These are phyloP conservation scores for Dictyostelium capitatum DNA, from an alignment of 78 protist species.

Conservation along the genomic window DNA sequence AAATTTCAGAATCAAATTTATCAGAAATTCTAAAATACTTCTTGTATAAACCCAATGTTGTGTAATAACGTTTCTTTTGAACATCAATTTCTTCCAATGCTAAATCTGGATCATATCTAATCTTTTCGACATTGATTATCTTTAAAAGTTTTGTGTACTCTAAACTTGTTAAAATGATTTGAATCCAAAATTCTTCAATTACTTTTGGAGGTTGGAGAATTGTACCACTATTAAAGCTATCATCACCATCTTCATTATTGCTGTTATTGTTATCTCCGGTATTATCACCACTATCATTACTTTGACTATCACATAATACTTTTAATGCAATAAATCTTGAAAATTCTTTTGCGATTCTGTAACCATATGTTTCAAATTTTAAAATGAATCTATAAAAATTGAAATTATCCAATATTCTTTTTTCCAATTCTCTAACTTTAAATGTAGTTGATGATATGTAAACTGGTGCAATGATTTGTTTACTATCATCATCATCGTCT, in stretches of 20 bases:
- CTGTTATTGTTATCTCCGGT: no score
- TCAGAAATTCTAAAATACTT: not conserved
- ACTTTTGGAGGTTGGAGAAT: constrained; percentile 5
- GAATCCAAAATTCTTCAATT: constrained; percentile 3
- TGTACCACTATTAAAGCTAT: not conserved
- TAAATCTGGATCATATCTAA: not conserved
- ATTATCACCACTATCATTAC: no score
- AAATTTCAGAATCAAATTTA: constrained; percentile 8
- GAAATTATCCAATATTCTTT: constrained; percentile 1
- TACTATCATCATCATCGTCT: not conserved
- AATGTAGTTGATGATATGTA: not conserved
- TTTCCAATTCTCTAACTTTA: not conserved
- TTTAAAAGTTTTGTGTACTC: not conserved
- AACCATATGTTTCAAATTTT: not conserved
- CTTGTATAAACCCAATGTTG: not conserved
- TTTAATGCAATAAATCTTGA: not conserved
- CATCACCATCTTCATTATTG: not conserved
- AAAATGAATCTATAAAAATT: constrained; percentile 2
- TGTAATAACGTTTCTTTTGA: not conserved
- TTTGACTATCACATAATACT: not conserved
- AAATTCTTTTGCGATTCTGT: not conserved
- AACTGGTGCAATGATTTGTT: not conserved
- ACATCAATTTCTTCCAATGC: not conserved
- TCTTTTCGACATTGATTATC: not conserved
- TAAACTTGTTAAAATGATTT: not conserved